Base-by-base conservation (phyloP, 2,329 filamentous ascomycete genomes). In the Xylaria sp. region DNA sequence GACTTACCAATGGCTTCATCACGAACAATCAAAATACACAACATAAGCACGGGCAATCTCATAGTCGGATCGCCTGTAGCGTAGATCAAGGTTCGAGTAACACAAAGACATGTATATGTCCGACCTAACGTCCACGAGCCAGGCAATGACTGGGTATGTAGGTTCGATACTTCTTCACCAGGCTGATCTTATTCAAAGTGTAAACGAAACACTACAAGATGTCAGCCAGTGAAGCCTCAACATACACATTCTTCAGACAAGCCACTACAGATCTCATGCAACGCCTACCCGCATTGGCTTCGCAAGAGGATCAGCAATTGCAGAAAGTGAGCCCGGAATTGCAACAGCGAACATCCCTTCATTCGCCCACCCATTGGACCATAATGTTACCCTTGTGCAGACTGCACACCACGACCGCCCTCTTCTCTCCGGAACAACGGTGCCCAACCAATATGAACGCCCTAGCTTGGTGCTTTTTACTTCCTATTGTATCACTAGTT, bases 341-440 rank as follows among this genome's bases (percentile, higher is more conserved):
- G 25, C n/a, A 34, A 18, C 41, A 54, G 44, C 57, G 44, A 28
- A 28, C 56, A 44, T 46, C 18, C 41, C 41, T 44, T 37, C 51
- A 54, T n/a, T 9, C 18, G 10, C 2, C 2, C 3, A 46, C 15
- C 23, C 23, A 62, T 57, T 58, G 3, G 31, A 48, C 50, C 39
- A 37, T 10, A 28, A 28, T 55, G 28, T 15, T 52, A 65, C 58
- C 20, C 18, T 44, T 52, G 18, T 55, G 34, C 23, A 20, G 28
- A 39, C 18, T 34, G 28, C 61, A 37, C 61, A 37, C 39, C 63
- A 59, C 46, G 48, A 51, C 39, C 48, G 54, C 39, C 34, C n/a
- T 58, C 44, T 50, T 39, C 56, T 62, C 63, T 62, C 63, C 60
- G 54, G 61, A 20, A 39, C 59, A 25, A 41, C 60, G 55, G 28